Evolutionary conservation across 768 basidiomycete species (phyloP).

Genomic region (Leccinum boreale): DNA sequence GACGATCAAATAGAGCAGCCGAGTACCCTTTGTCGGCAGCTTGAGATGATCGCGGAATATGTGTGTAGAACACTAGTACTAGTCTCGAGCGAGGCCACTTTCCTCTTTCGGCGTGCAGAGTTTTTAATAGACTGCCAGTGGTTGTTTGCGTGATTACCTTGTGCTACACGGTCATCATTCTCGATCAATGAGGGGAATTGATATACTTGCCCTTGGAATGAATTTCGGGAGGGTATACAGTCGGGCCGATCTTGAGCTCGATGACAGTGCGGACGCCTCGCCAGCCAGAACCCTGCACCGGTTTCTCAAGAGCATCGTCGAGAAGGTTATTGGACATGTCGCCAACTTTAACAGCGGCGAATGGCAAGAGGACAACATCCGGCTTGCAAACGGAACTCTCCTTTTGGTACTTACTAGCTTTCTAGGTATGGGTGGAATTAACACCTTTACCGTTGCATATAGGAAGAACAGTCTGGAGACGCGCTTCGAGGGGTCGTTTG

Average conservation of each 20-base stretch:
- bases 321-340: background rate
- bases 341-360: background rate
- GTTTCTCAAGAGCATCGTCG: no score
- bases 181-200: background rate
- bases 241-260: background rate
- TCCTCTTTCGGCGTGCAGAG: background rate
- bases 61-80: no score
- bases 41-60: background rate
- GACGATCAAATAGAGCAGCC: background rate
- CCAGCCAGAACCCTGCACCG: background rate
- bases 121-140: background rate
- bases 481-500: no score
- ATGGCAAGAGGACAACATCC: background rate
- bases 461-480: no score
- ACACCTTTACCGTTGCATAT: no score
- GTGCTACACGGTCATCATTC: background rate
- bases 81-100: background rate
- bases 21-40: background rate
- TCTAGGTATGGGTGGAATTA: no score
- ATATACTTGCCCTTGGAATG: no score
- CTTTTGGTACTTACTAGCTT: background rate
- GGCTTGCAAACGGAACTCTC: background rate
- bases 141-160: background rate
- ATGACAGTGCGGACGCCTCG: background rate
- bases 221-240: no score